Conservation (phyloP, 805 yeast genomes). For the Candida xyloterini region DNA sequence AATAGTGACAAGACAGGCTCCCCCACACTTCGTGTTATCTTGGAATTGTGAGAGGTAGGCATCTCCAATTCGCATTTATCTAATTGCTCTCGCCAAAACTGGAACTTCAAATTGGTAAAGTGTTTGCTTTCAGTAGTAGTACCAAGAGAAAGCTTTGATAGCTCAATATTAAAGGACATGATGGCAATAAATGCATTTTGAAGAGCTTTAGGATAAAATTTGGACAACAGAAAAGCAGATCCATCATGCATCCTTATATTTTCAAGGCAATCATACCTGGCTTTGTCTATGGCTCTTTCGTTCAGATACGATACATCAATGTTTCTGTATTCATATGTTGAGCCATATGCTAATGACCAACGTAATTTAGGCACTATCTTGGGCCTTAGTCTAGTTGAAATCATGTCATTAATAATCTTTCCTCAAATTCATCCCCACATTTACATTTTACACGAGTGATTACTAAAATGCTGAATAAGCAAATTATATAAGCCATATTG, state of each 20-base stretch:
- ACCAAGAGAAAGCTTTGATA: conserved; percentile 33
- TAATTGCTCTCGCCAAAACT: conserved; percentile 70
- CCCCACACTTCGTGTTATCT: conserved; percentile 26
- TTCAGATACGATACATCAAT: background rate
- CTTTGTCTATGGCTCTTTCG: conserved; percentile 23
- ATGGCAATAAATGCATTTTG: conserved; percentile 62
- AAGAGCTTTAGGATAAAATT: conserved; percentile 64
- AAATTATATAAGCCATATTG: background rate
- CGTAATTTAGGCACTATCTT: background rate
- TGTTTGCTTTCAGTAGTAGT: conserved; percentile 28
- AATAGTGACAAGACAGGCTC: conserved; percentile 67
- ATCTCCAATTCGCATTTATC: conserved; percentile 34
- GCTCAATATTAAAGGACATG: conserved; percentile 63
- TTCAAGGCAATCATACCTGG: conserved; percentile 44
- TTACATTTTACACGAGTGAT: background rate
- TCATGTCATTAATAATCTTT: background rate
- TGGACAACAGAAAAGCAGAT: conserved; percentile 62
- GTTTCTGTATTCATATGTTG: background rate
- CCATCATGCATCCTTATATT: conserved; percentile 51
- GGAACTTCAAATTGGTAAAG: conserved; percentile 54
- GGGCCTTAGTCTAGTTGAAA: background rate
- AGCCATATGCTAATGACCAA: background rate
- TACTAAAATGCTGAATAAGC: background rate
- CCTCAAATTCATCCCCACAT: conserved; percentile 4
- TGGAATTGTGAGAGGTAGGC: background rate